phyloP scores from a whole-genome alignment of 257 asterid genomes.

The Henckelia pumila region DNA sequence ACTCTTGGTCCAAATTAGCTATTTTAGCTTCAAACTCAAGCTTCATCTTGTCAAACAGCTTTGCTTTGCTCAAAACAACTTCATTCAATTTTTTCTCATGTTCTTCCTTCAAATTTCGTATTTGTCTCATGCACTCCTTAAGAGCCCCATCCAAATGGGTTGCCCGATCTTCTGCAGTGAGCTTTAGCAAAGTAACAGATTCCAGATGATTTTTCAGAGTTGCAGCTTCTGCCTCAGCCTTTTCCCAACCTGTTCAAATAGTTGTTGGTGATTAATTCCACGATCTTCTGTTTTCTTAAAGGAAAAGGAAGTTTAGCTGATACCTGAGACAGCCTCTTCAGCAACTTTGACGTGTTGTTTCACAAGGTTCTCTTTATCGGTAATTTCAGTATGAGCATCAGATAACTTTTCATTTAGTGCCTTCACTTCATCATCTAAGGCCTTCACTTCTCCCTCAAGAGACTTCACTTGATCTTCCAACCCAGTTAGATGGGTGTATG shows the following conservation, averaged over 20 bases:
- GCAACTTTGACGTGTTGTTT: slow-evolving; percentile 98
- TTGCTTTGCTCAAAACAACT: slow-evolving; percentile 57
- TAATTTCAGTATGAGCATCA: slow-evolving; percentile 67
- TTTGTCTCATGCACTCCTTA: slow-evolving; percentile 95
- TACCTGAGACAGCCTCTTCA: slow-evolving; percentile 99
- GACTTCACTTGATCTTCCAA: slow-evolving; percentile 85
- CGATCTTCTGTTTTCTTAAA: slow-evolving; percentile 6
- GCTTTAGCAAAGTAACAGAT: slow-evolving; percentile 87
- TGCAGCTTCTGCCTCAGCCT: slow-evolving; percentile 95
- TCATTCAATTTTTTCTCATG: slow-evolving; percentile 73
- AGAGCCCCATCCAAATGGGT: slow-evolving; percentile 91
- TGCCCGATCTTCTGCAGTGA: slow-evolving; percentile 92
- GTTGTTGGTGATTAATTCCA: slow-evolving; percentile 17
- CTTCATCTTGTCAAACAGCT: slow-evolving; percentile 76
- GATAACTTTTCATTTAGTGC: slow-evolving; percentile 79
- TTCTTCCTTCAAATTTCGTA: slow-evolving; percentile 84
- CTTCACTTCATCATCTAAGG: slow-evolving; percentile 65
- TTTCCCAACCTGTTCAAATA: slow-evolving; percentile 89
- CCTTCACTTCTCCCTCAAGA: slow-evolving; percentile 47
- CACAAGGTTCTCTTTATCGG: slow-evolving; percentile 72
- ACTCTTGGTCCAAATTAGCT: slow-evolving; percentile 64
- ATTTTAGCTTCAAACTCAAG: slow-evolving; percentile 69
- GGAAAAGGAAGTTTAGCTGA: slow-evolving; percentile 8
- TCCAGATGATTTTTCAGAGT: slow-evolving; percentile 80
- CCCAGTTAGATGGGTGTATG: slow-evolving; percentile 89